Evolutionary conservation across 1,284 basidiomycete genomes (phyloP).

Genomic region (Sphagnurus paluster): DNA sequence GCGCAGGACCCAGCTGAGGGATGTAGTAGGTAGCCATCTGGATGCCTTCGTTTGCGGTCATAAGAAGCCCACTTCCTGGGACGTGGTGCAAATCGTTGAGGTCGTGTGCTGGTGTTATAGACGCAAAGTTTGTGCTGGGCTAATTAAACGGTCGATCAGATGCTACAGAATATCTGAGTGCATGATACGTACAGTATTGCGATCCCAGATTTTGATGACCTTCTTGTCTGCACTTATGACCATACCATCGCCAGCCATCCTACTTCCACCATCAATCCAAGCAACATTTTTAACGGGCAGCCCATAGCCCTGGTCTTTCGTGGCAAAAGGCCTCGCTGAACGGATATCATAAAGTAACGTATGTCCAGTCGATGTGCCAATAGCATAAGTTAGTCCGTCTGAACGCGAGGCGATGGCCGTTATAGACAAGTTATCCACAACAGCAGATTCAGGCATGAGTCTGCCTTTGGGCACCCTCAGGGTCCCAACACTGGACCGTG

Average conservation of each 20-base stretch:
- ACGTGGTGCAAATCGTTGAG: conserved; percentile 90
- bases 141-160: conserved; percentile 29
- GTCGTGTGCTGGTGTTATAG: conserved; percentile 88
- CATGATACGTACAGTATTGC: conserved; percentile 63
- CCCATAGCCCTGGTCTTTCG: conserved; percentile 98
- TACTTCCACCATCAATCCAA: conserved; percentile 88
- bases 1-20: conserved; percentile 94
- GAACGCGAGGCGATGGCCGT: conserved; percentile 83
- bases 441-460: conserved; percentile 48
- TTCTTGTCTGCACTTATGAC: conserved; percentile 91
- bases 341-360: conserved; percentile 95
- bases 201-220: conserved; percentile 95
- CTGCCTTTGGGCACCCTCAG: conserved; percentile 71
- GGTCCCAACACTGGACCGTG: conserved; percentile 74
- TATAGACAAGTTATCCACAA: conserved; percentile 65
- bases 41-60: conserved; percentile 92
- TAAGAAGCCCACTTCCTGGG: conserved; percentile 80
- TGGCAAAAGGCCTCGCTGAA: conserved; percentile 77
- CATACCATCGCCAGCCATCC: conserved; percentile 85
- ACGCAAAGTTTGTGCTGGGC: conserved; percentile 89
- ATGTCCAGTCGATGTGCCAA: conserved; percentile 95
- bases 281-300: conserved; percentile 84
- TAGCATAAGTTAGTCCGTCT: conserved; percentile 91
- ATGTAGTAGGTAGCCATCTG: conserved; percentile 93
- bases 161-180: conserved; percentile 2